A percentile compares a stretch with the other conserved stretches of the same genome.
Conservation (phyloP, 495 filamentous ascomycete species). For the Penicillium antarcticum region DNA sequence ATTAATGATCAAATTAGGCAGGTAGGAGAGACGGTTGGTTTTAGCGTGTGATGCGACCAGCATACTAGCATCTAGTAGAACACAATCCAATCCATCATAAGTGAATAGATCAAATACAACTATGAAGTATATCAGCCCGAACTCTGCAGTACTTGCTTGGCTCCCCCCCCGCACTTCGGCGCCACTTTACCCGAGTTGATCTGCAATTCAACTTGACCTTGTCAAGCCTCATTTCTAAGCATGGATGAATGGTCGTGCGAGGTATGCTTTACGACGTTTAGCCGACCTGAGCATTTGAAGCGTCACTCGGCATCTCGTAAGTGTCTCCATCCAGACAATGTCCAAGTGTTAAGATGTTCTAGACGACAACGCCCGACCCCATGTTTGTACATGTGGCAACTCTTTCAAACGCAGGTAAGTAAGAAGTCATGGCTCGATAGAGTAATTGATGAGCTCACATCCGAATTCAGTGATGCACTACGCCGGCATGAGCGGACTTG, state of each 20-base stretch:
- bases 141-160: too few species aligned
- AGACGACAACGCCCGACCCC: slow-evolving; percentile 19
- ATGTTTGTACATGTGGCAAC: slow-evolving; percentile 17
- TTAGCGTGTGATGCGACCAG: slow-evolving; percentile 51
- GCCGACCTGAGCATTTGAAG: slow-evolving; percentile 25
- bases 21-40: too few species aligned
- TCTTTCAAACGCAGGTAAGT: slow-evolving; percentile 12
- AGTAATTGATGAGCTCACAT: background rate
- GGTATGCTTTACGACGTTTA: slow-evolving; percentile 16
- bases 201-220: too few species aligned
- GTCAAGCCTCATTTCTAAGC: background rate
- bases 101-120: too few species aligned
- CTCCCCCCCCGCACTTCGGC: background rate
- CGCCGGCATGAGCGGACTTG: slow-evolving; percentile 26
- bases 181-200: background rate
- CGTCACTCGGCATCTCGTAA: slow-evolving; percentile 23
- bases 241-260: slow-evolving; percentile 14
- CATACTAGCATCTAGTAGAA: slow-evolving; percentile 4
- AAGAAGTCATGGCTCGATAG: background rate
- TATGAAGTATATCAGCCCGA: too few species aligned
- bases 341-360: background rate
- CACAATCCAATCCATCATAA: background rate
- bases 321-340: background rate
- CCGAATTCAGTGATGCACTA: slow-evolving; percentile 17
- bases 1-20: too few species aligned